Percentiles rank a stretch among this genome's conserved stretches.
phyloP scores from a whole-genome alignment of 768 basidiomycete species.

The Leccinum uliginosum region DNA sequence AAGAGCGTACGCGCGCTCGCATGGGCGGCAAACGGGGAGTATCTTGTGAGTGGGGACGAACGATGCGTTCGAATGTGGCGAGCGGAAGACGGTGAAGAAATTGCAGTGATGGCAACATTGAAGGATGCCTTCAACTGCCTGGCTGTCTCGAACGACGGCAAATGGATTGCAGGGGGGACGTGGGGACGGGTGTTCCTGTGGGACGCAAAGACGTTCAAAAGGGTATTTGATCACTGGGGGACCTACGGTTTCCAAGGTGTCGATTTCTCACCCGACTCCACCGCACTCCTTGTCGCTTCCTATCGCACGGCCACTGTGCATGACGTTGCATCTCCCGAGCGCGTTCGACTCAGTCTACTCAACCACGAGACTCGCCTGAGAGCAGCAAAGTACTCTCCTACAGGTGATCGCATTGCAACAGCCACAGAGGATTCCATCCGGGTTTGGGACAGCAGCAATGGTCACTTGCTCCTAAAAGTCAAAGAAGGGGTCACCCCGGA shows the following conservation, averaged over 20 bases:
- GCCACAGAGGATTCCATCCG: not conserved
- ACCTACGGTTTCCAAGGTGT: not conserved
- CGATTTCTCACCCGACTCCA: not conserved
- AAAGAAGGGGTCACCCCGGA: not conserved
- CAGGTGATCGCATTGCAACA: not conserved
- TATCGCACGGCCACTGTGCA: not conserved
- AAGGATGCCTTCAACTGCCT: no score
- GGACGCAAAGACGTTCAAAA: not conserved
- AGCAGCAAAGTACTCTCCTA: not conserved
- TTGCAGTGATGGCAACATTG: no score
- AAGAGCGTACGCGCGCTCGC: no score
- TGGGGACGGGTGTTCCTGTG: no score
- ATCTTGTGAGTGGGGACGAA: no score
- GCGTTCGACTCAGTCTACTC: not conserved
- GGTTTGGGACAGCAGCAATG: not conserved
- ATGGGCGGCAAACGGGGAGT: no score
- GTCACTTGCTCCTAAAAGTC: not conserved
- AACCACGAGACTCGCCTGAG: not conserved
- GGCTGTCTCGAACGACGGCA: no score
- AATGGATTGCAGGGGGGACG: no score
- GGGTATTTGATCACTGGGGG: not conserved
- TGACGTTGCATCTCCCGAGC: not conserved
- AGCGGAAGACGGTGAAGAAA: no score
- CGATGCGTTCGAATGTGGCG: no score
- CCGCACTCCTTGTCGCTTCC: not conserved